Evolutionary conservation across 2,329 filamentous ascomycete species (phyloP).

Genomic region (Alternaria conjuncta): DNA sequence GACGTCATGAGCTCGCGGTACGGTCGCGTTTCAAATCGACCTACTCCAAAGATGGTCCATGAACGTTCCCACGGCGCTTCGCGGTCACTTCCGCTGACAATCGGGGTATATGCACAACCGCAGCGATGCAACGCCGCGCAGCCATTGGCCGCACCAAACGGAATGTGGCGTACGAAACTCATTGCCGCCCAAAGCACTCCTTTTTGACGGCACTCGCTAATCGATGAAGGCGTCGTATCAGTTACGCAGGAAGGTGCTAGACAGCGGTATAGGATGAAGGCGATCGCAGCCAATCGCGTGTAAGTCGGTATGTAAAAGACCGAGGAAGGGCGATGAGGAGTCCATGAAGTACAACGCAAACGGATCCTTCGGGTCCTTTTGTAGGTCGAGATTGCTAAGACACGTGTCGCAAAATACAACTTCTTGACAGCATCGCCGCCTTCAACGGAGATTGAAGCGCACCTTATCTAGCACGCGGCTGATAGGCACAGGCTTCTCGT

Average conservation of each 20-base stretch:
- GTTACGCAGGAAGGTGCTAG: not conserved
- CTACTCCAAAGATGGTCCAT: not conserved
- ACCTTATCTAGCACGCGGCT: not conserved
- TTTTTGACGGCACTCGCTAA: not conserved
- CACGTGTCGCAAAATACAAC: not conserved
- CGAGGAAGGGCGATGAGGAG: not conserved
- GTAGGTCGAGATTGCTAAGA: not conserved
- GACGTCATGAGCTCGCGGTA: not conserved
- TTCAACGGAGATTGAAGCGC: constrained; percentile 1
- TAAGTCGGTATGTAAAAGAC: not conserved
- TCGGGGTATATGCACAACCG: not conserved
- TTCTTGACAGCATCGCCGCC: not conserved
- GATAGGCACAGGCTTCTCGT: not conserved
- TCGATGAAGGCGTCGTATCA: not conserved
- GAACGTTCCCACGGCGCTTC: not conserved
- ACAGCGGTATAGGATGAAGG: not conserved
- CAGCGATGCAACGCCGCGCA: not conserved
- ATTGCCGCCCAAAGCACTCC: not conserved
- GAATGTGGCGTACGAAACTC: not conserved
- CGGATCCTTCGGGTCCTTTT: not conserved
- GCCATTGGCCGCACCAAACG: not conserved
- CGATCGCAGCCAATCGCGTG: not conserved
- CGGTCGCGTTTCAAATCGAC: not conserved
- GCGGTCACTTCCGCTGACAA: not conserved
- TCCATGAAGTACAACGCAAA: not conserved